These are phyloP conservation scores for Pseudonitzschia pungens DNA, from an alignment of 108 stramenopile species.

Conservation along the genomic window DNA sequence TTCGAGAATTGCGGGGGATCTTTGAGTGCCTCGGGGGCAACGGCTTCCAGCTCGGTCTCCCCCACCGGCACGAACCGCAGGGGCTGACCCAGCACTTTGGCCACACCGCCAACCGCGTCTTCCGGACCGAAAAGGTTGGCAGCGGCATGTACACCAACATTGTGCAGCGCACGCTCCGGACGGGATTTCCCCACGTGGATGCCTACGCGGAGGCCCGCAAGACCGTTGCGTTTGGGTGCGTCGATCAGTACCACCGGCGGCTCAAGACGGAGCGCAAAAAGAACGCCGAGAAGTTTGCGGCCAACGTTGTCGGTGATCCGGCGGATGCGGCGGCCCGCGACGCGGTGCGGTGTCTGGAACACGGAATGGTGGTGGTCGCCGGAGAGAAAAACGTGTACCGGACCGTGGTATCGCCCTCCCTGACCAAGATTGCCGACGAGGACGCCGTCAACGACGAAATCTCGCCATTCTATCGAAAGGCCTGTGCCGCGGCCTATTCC, in stretches of 20 bases:
- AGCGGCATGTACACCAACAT: conserved; percentile 39
- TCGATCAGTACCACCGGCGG: conserved; percentile 73
- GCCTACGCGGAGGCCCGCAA: conserved; percentile 83
- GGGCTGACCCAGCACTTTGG: conserved; percentile 46
- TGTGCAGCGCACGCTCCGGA: conserved; percentile 35
- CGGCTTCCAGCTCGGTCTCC: conserved; percentile 45
- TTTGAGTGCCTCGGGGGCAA: conserved; percentile 82
- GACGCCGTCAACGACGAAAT: conserved; percentile 53
- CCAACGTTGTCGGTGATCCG: conserved; percentile 33
- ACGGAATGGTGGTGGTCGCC: conserved; percentile 83
- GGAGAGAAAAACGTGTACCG: conserved; percentile 70
- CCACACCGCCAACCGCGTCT: conserved; percentile 56
- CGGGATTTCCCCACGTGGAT: conserved; percentile 83
- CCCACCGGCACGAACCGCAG: conserved; percentile 50
- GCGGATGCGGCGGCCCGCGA: conserved; percentile 79
- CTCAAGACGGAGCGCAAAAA: conserved; percentile 70
- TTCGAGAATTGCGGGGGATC: conserved; percentile 80
- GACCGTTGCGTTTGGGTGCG: conserved; percentile 55
- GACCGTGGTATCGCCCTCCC: conserved; percentile 65
- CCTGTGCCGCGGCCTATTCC: conserved; percentile 67
- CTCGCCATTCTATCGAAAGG: conserved; percentile 64
- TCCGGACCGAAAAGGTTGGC: conserved; percentile 84
- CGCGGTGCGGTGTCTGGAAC: conserved; percentile 85
- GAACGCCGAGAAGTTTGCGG: conserved; percentile 39
- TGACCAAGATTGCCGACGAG: conserved; percentile 42